These are phyloP conservation scores for Escallonia herrerae DNA, from an alignment of 129 eudicot genomes.

Conservation along the genomic window DNA sequence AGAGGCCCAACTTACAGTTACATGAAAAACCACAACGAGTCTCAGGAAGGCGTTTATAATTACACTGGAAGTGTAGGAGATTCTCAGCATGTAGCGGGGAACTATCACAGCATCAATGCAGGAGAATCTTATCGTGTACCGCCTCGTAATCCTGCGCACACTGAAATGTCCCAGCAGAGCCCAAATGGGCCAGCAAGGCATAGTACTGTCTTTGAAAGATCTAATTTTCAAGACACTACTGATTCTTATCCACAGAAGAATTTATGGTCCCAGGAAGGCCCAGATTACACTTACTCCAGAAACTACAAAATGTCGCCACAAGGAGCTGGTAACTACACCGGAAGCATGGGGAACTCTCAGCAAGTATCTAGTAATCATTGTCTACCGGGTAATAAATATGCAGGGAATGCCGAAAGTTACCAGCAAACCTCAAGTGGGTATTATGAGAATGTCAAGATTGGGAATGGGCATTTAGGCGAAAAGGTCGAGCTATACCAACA, in stretches of 20 bases:
- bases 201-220: slow-evolving; percentile 7
- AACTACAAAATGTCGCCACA: neutral
- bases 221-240: neutral
- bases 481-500: neutral
- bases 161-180: slow-evolving; percentile 6
- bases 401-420: slow-evolving; percentile 6
- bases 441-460: neutral
- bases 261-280: slow-evolving; percentile 1
- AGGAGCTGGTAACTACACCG: neutral
- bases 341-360: slow-evolving; percentile 7
- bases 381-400: neutral
- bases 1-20: slow-evolving; percentile 4
- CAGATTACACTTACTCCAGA: neutral
- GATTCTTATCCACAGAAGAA: slow-evolving; percentile 7
- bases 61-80: neutral
- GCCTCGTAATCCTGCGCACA: neutral
- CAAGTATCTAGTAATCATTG: neutral
- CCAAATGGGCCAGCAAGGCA: slow-evolving; percentile 1
- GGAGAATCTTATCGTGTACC: no score
- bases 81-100: neutral
- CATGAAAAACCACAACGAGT: neutral
- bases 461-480: slow-evolving; percentile 5
- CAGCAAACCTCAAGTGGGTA: neutral
- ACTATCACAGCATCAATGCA: neutral
- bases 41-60: neutral